These are phyloP conservation scores for Cordyceps tenuipes DNA, from an alignment of 2,329 filamentous ascomycete species.

Conservation along the genomic window DNA sequence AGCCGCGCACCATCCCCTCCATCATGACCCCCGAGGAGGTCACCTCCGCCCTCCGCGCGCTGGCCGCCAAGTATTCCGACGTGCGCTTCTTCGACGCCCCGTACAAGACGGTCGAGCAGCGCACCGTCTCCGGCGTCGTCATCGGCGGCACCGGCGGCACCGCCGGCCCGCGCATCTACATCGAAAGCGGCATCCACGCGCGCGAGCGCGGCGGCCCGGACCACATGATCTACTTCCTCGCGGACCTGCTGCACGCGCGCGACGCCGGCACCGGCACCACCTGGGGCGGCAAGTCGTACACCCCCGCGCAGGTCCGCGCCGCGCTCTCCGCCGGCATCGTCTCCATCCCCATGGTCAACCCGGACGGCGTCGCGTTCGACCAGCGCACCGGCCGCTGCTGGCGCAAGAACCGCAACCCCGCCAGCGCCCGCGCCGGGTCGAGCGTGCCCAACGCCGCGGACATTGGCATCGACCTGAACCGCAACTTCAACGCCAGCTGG, in stretches of 20 bases:
- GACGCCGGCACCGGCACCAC: constrained; percentile 38
- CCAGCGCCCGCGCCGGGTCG: constrained; percentile 21
- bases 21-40: constrained; percentile 40
- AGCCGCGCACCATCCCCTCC: constrained; percentile 29
- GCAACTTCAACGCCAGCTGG: constrained; percentile 52
- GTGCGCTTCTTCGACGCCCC: constrained; percentile 34
- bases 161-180: constrained; percentile 37
- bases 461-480: constrained; percentile 45
- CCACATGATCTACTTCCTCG: constrained; percentile 47
- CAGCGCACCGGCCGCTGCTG: constrained; percentile 42
- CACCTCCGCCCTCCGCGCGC: constrained; percentile 33
- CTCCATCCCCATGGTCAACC: constrained; percentile 43
- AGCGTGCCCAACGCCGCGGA: constrained; percentile 19
- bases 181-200: constrained; percentile 47
- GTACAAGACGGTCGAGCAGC: constrained; percentile 34
- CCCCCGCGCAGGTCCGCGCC: constrained; percentile 40
- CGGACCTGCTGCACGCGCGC: constrained; percentile 47
- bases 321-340: constrained; percentile 46
- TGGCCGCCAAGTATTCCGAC: constrained; percentile 30
- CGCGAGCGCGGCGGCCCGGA: constrained; percentile 51
- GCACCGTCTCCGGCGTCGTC: constrained; percentile 30
- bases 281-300: constrained; percentile 45
- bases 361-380: constrained; percentile 45
- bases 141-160: constrained; percentile 33
- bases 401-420: constrained; percentile 48